Conservation (phyloP, 1,139 yeast species). For the Diutina ranongensis region DNA sequence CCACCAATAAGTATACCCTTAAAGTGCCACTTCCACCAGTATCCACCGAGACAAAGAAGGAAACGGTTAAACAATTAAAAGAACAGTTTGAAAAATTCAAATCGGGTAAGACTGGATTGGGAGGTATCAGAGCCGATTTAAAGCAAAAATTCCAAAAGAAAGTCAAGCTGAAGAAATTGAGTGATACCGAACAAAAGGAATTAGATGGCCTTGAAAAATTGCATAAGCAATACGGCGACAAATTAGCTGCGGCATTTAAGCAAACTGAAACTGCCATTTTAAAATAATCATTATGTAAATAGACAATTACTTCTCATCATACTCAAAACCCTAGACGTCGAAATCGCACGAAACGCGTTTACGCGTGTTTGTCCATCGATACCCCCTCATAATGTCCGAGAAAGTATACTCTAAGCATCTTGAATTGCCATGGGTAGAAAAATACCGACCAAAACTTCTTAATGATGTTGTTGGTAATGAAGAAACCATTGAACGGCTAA, state of each 20-base stretch:
- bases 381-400: neutral
- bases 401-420: constrained; percentile 11
- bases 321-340: too few species aligned
- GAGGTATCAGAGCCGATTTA: constrained; percentile 49
- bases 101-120: constrained; percentile 28
- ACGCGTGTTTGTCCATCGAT: neutral
- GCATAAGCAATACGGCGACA: constrained; percentile 51
- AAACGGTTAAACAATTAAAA: constrained; percentile 48
- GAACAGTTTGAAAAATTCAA: constrained; percentile 52
- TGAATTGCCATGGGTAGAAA: constrained; percentile 74
- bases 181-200: constrained; percentile 42
- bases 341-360: too few species aligned
- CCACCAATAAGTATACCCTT: constrained; percentile 59
- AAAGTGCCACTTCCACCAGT: constrained; percentile 68
- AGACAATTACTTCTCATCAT: neutral
- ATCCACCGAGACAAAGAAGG: constrained; percentile 56
- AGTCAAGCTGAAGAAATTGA: constrained; percentile 41
- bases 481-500: constrained; percentile 77
- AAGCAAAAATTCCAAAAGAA: constrained; percentile 33
- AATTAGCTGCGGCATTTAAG: constrained; percentile 47
- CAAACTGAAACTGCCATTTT: constrained; percentile 42
- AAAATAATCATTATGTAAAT: constrained; percentile 13
- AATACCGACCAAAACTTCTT: constrained; percentile 72
- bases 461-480: constrained; percentile 88
- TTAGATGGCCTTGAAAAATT: constrained; percentile 52